Conservation (phyloP, 208 protist species). For the Trypanosomatidae sp. region DNA sequence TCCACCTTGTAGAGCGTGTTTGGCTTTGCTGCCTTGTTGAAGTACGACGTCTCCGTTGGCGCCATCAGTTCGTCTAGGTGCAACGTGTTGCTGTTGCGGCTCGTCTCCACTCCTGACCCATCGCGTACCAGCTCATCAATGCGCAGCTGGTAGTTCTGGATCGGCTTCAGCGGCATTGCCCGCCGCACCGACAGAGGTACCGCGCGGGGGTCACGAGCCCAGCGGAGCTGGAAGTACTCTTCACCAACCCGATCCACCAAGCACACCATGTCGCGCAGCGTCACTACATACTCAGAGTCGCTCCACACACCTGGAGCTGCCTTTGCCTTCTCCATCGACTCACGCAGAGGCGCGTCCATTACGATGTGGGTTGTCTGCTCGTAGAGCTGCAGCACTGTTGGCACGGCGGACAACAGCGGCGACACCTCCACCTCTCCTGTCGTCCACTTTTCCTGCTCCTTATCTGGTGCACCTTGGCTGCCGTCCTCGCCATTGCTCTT, state of each 20-base stretch:
- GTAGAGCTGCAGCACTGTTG: constrained; percentile 11
- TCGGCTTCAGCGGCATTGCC: constrained; percentile 38
- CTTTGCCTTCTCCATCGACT: constrained; percentile 45
- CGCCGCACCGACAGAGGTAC: constrained; percentile 43
- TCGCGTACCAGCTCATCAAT: constrained; percentile 75
- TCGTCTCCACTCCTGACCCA: constrained; percentile 33
- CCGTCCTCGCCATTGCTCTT: not conserved
- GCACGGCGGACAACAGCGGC: not conserved
- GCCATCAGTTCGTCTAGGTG: constrained; percentile 36
- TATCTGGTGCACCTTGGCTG: not conserved
- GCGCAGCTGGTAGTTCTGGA: constrained; percentile 68
- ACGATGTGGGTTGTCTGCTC: constrained; percentile 7
- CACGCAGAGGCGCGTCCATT: constrained; percentile 30
- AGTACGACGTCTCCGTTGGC: constrained; percentile 40
- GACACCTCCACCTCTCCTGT: not conserved
- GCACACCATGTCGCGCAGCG: constrained; percentile 84
- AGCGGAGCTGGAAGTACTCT: constrained; percentile 78
- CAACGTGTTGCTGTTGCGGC: constrained; percentile 22
- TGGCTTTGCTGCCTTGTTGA: constrained; percentile 52
- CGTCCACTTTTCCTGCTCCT: not conserved
- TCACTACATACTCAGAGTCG: constrained; percentile 62
- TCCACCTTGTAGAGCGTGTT: constrained; percentile 80
- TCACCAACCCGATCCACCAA: constrained; percentile 65
- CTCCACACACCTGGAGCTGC: constrained; percentile 81
- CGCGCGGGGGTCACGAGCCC: constrained; percentile 73